Conservation (phyloP, 1,284 basidiomycete genomes). For the Marasmius sp. region DNA sequence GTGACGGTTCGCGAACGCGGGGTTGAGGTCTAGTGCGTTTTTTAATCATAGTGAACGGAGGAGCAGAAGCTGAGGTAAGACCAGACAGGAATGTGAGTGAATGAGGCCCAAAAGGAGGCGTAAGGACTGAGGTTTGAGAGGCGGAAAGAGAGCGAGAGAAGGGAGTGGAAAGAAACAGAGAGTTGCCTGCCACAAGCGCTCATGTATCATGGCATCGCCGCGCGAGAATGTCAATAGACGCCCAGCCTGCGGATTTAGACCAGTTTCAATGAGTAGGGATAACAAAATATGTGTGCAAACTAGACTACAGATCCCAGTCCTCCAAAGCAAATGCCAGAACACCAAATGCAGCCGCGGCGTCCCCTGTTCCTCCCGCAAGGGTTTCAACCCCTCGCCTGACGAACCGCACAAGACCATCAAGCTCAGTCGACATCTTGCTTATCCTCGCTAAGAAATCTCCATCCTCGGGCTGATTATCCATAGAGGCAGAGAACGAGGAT, state of each 20-base stretch:
- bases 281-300: not conserved
- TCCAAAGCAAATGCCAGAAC: conserved; percentile 77
- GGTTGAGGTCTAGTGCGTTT: conserved; percentile 62
- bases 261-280: not conserved
- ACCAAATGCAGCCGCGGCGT: conserved; percentile 63
- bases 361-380: conserved; percentile 52
- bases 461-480: conserved; percentile 37
- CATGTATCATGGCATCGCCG: no score
- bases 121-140: not conserved
- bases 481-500: conserved; percentile 45
- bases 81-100: not conserved
- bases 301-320: conserved; percentile 67
- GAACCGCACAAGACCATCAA: conserved; percentile 71
- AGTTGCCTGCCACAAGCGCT: not conserved
- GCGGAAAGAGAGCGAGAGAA: not conserved
- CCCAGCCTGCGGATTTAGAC: not conserved
- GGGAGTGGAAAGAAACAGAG: no score
- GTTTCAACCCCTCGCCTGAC: conserved; percentile 66
- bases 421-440: conserved; percentile 63
- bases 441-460: conserved; percentile 49
- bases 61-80: no score
- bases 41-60: conserved; percentile 48
- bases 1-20: conserved; percentile 45
- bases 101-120: not conserved
- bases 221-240: no score